Conservation (phyloP, 129 eudicot genomes). For the Escallonia herrerae region DNA sequence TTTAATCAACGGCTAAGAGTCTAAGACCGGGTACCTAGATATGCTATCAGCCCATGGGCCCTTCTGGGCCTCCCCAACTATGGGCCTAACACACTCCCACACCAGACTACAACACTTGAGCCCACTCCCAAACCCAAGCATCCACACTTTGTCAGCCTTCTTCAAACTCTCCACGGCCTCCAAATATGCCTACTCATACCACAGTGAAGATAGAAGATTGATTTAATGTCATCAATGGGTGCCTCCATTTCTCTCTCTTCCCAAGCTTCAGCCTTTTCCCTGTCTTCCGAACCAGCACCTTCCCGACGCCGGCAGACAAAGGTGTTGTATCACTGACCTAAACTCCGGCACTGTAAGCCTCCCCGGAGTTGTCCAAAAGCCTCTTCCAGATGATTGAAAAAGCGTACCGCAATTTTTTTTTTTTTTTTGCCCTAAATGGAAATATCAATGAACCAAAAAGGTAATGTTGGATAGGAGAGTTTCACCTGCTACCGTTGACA, state of each 20-base stretch:
- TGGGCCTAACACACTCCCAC: conserved; percentile 71
- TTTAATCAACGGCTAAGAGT: not conserved
- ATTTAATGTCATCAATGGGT: conserved; percentile 59
- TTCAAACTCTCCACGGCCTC: conserved; percentile 66
- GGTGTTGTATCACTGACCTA: conserved; percentile 47
- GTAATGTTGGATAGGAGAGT: conserved; percentile 41
- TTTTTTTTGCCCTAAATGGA: conserved; percentile 31
- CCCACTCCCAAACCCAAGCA: conserved; percentile 76
- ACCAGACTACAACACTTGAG: conserved; percentile 52
- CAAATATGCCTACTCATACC: conserved; percentile 78
- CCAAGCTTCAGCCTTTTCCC: conserved; percentile 58
- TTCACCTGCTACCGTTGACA: conserved; percentile 50
- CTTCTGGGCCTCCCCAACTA: conserved; percentile 37
- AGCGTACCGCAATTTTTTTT: conserved; percentile 46
- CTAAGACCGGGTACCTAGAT: conserved; percentile 31
- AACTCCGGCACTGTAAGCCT: conserved; percentile 58
- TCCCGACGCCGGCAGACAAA: conserved; percentile 60
- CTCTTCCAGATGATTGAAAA: conserved; percentile 30
- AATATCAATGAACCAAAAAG: conserved; percentile 41
- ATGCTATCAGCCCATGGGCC: conserved; percentile 78
- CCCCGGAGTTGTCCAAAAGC: conserved; percentile 27
- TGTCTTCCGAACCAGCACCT: conserved; percentile 36
- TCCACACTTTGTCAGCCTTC: conserved; percentile 61
- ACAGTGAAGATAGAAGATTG: conserved; percentile 76
- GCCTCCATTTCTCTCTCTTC: conserved; percentile 54